Evolutionary conservation across 2,329 filamentous ascomycete species (phyloP), one percentile per base, ranked within the genome.

Genomic region (Coniochaeta hoffmannii): DNA sequence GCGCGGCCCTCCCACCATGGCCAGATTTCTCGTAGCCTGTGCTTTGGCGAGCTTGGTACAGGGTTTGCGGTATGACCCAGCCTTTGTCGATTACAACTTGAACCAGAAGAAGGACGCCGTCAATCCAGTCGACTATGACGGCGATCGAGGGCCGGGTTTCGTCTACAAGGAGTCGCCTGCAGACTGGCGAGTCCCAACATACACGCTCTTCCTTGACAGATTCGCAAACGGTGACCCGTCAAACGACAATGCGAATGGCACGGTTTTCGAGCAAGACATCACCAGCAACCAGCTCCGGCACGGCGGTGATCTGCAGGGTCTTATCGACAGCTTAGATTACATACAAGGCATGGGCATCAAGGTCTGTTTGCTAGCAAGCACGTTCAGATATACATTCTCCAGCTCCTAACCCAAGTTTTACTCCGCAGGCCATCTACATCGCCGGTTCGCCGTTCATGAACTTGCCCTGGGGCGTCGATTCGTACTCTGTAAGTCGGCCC

Each of bases 151-250:
- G 75, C 66, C 69, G 2, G 71, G 78, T 55, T 82, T 83, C 60
- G 69, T 63, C 5, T 85, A 80, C 60, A 65, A 71, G 17, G 71
- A 74, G 0, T 86, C 82, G 24, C 83, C 83, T 0, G 68, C 72
- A 0, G 83, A 81, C 60, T 87, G 83, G 83, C 74, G 82, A 22
- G 79, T 86, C 60, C 83, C 83, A 0, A 80, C 85, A 61, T 87
- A 87, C 65, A 83, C 80, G 17, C 72, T 86, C 46, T 85, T 85
- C 63, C 68, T 85, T 7, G 83, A 86, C 65, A 71, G 81, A 58
- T 86, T 81, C 61, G 81, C 83, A 31, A 85, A 86, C 60, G 83
- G 83, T n/a, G 78, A 86, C 60, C 82, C 83, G 5, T 74, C 75
- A 8, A 86, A 86, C 62, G 82, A 86, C 64, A 78, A 85, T 59